Base-by-base conservation (phyloP, 192 early-diverging fungal genomes). In the Tieghemiomyces parasiticus region DNA sequence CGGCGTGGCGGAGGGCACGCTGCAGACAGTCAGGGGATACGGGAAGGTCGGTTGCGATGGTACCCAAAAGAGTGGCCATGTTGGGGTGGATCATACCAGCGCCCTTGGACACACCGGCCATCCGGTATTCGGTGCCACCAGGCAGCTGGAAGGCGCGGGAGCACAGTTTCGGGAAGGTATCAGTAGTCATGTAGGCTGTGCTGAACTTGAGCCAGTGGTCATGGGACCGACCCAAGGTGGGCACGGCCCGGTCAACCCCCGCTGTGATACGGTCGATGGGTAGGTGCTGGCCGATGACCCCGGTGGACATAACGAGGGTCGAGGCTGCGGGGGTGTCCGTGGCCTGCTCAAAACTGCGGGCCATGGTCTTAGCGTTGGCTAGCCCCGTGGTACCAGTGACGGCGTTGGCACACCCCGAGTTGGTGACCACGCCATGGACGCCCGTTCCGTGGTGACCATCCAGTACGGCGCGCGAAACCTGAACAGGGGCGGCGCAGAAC, bases 51-150 rank as follows among this genome's bases (percentile, higher is more conserved):
- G 95, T 97, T 50, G 90, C 89, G 14, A 95, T 73, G 19, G 84
- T 82, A 9, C 84, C 84, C 35, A 97, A 75, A 63, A 97, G 71
- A 8, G 95, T 97, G 16, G 93, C 95, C 95, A 97, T 97, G 71
- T 95, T 91, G 13, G 95, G 95, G 66, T 97, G 95, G 58, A 97
- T 94, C 95, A 94, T 95, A 12, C 95, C 95, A 4, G 95, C 95
- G 35, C 95, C 95, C 74, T 97, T 97, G 24, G 84, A 82, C 70
- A 93, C 92, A 20, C 95, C 95, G 0, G 93, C 92, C 78, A 97
- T 84, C n/a, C 81, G 68, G 59, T 84, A 91, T 8, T 63, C 59
- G 13, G 74, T 78, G 22, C 66, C 68, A 26, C 65, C 65, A 0
- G 82, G 71, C 30, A 84, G 53, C 4, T 51, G 60, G 60, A 74